Evolutionary conservation across 1,284 basidiomycete species (phyloP).

Genomic region (Ceratobasidium sp.): DNA sequence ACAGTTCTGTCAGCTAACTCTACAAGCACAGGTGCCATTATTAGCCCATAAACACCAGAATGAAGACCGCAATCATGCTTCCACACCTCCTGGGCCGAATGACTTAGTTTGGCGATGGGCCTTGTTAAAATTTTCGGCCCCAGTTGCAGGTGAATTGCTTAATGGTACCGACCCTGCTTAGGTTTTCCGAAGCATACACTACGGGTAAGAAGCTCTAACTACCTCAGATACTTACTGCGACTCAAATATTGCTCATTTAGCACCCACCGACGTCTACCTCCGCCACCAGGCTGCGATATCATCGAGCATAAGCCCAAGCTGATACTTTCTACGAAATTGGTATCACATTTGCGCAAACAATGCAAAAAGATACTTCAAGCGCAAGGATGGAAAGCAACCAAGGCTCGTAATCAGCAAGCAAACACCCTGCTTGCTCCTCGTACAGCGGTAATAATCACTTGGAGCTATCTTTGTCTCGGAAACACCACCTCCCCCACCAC

Average conservation of each 20-base stretch:
- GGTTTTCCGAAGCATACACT: neutral
- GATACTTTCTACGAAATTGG: neutral
- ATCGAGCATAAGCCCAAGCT: neutral
- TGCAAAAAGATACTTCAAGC: conserved; percentile 12
- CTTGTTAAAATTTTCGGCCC: neutral
- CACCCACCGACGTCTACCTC: neutral
- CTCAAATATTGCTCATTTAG: neutral
- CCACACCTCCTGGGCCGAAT: neutral
- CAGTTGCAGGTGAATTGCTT: neutral
- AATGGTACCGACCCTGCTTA: neutral
- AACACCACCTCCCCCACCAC: neutral
- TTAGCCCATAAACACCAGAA: neutral
- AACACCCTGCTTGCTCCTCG: neutral
- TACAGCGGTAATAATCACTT: neutral
- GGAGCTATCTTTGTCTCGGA: neutral
- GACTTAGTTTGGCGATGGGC: neutral
- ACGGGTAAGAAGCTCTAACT: neutral
- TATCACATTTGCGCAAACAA: neutral
- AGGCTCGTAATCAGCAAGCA: neutral
- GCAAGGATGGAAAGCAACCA: neutral
- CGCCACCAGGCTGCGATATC: neutral
- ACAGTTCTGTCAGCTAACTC: too few species aligned
- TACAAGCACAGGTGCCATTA: too few species aligned
- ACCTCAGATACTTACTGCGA: neutral
- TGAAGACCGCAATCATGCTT: neutral